Evolutionary conservation across 805 yeast species (phyloP), one percentile per base, ranked within the genome.

Genomic region (Pichia insulana): DNA sequence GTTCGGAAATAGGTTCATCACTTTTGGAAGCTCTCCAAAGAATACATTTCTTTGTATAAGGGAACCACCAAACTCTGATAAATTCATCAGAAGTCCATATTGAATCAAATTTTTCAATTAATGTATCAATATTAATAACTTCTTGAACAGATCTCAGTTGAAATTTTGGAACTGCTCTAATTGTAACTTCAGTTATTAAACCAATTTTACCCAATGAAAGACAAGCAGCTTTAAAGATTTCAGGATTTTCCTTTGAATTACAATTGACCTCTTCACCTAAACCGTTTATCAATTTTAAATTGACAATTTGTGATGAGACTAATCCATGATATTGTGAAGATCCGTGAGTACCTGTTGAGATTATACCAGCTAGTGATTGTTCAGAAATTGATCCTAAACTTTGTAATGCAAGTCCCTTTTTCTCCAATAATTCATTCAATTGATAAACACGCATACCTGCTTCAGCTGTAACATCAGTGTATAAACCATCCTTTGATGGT

Each of bases 11-110:
- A 0, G 80, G 73, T 30, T 81, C 84, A 20, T 66, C 65, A 1
- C 95, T 76, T 57, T 86, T 86, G 19, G 75, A 65, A 31, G 95
- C 97, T 57, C 94, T 76, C 97, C 97, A 90, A 38, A 88, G 67
- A 27, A 88, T 78, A 67, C 95, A 85, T 56, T 82, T 82, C 40
- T 77, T 75, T 15, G 92, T 71, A 61, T 90, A 92, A 1, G 98
- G 97, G 62, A 83, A 92, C 97, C 97, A 92, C 97, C 97, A 90
- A 39, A 88, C 76, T 50, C 97, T 76, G 36, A 88, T 82, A 56
- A 78, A 90, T 64, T 90, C 98, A n/a, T 87, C 73, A 37, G 86
- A 78, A 3, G 84, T 76, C 95, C 97, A 90, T 36, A 90, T 62
- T 12, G 70, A 68, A 50, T 83, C 86, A 87, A 95, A 87, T 46